Conservation (phyloP, 352 stramenopile genomes). For the Globisporangium recalcitrans region DNA sequence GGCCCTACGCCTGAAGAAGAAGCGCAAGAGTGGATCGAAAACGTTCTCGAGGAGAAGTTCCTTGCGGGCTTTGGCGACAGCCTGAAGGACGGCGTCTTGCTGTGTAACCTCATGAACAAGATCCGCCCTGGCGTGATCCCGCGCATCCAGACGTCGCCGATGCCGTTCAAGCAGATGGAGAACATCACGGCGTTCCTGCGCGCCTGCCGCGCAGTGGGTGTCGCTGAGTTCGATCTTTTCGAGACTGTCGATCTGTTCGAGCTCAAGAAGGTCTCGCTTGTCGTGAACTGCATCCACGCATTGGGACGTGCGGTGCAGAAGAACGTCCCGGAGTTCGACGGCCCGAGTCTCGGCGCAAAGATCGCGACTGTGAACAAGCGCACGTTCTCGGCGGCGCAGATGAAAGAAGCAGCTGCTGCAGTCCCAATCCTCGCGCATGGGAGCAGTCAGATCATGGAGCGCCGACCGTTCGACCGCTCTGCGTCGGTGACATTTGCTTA, state of each 20-base stretch:
- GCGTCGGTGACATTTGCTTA: constrained; percentile 62
- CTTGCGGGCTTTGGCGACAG: constrained; percentile 61
- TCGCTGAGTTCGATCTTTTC: constrained; percentile 87
- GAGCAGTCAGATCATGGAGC: constrained; percentile 61
- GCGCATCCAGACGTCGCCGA: constrained; percentile 57
- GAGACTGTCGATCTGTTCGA: constrained; percentile 89
- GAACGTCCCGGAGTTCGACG: constrained; percentile 63
- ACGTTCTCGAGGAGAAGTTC: constrained; percentile 65
- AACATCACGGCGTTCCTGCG: constrained; percentile 85
- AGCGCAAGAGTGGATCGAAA: constrained; percentile 76
- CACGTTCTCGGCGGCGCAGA: constrained; percentile 56
- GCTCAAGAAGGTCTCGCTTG: constrained; percentile 80
- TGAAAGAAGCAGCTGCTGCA: constrained; percentile 48
- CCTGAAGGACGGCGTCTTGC: constrained; percentile 73
- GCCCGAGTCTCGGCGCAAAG: constrained; percentile 67
- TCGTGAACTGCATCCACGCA: constrained; percentile 82
- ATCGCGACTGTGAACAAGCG: constrained; percentile 65
- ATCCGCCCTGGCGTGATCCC: constrained; percentile 55
- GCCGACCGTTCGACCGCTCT: constrained; percentile 56
- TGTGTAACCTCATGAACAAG: constrained; percentile 75
- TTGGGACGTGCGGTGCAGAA: constrained; percentile 73
- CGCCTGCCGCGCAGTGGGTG: constrained; percentile 73
- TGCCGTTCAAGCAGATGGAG: constrained; percentile 90
- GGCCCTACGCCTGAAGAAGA: constrained; percentile 51
- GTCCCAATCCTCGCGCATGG: constrained; percentile 55